phyloP scores from a whole-genome alignment of 2,329 filamentous ascomycete species.

The Penicillium sp. region DNA sequence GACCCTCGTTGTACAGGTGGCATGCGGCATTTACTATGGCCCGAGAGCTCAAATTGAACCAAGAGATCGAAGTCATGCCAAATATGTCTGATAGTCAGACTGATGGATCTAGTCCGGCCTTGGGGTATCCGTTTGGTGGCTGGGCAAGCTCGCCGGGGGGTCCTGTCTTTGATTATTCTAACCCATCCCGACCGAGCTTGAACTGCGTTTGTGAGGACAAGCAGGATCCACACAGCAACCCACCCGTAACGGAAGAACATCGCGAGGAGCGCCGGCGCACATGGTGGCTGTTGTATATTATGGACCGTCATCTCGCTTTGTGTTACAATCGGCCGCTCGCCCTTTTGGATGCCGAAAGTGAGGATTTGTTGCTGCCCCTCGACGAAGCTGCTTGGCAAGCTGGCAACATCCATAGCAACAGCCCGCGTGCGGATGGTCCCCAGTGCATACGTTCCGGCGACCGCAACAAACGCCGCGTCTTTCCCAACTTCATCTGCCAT shows the following conservation, averaged over 20 bases:
- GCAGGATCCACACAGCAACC: constrained; percentile 27
- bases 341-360: constrained; percentile 84
- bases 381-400: constrained; percentile 85
- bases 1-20: constrained; percentile 55
- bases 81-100: constrained; percentile 30
- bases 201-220: constrained; percentile 40
- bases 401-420: constrained; percentile 69
- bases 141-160: constrained; percentile 55
- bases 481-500: constrained; percentile 81
- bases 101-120: constrained; percentile 36
- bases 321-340: constrained; percentile 92
- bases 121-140: constrained; percentile 35
- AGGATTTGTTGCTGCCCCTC: constrained; percentile 80
- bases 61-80: constrained; percentile 63
- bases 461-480: constrained; percentile 57
- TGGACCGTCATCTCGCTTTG: constrained; percentile 84
- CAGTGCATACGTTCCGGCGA: constrained; percentile 39
- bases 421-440: constrained; percentile 42
- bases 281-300: constrained; percentile 92
- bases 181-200: constrained; percentile 34
- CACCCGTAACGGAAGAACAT: constrained; percentile 70
- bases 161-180: constrained; percentile 47
- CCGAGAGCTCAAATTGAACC: constrained; percentile 81
- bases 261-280: constrained; percentile 84
- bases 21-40: constrained; percentile 91